Evolutionary conservation across 2,329 filamentous ascomycete genomes (phyloP), one percentile per base, ranked within the genome.

Genomic region (Talaromyces amestolkiae): DNA sequence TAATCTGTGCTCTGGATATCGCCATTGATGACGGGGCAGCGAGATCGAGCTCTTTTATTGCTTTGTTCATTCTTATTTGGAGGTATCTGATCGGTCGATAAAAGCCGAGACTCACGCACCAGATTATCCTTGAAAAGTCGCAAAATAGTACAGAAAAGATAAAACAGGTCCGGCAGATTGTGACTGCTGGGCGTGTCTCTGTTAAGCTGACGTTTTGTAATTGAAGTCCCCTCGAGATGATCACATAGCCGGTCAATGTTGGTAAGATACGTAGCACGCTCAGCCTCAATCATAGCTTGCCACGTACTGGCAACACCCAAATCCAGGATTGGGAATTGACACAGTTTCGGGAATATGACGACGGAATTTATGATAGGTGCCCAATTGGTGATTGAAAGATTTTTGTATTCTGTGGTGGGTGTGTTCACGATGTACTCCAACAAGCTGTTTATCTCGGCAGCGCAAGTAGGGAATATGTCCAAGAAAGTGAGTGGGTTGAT

Each of bases 11-110:
- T 27, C 13, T 61, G 35, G 13, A 65, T n/a, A n/a, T 65, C 63
- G 19, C 63, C 63, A 13, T 65, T 65, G 15, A 65, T 45, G 45
- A 65, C 63, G 4, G 63, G 63, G 31, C 63, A 65, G 33, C 31
- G 47, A 8, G 49, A 61, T 27, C 31, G 41, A 27, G 58, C 7
- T 15, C 19, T 39, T 31, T 45, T 39, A 7, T 24, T 51, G 24
- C 24, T 39, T n/a, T 39, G 27, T 0, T 51, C 17, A 11, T 17
- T 39, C 10, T 53, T n/a, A 11, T 22, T 27, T 9, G 27, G 17
- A 6, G 27, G 9, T 31, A 17, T 49, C 54, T 19, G 47, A 41
- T 13, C 1, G 3, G 35, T 6, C 5, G 10, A 8, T 58, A 37
- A 24, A 27, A 6, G 19, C 39, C 17, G 10, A 33, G 31, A 61